Evolutionary conservation across 305 asterid species (phyloP).

Genomic region (Fraxinus velutina): DNA sequence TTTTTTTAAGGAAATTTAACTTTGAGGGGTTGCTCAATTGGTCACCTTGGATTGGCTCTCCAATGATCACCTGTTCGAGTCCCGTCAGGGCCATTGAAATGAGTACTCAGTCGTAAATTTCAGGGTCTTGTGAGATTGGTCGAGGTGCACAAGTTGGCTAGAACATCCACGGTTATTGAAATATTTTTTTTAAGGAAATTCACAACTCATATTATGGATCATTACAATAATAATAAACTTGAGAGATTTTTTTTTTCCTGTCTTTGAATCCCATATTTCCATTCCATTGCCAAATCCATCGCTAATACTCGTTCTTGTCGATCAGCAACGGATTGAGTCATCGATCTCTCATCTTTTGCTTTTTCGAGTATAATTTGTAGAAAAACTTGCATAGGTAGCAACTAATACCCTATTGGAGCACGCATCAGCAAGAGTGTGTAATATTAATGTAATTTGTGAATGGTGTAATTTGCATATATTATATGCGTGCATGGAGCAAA

Average conservation of each 20-base stretch:
- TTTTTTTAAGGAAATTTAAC: too few species aligned
- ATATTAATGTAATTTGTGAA: background rate
- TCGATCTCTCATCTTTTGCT: background rate
- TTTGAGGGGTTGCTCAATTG: too few species aligned
- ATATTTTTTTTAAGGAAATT: too few species aligned
- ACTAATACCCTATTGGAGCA: background rate
- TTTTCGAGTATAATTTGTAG: background rate
- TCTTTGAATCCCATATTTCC: background rate
- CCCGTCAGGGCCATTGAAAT: too few species aligned
- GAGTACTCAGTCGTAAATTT: too few species aligned
- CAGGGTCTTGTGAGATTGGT: too few species aligned
- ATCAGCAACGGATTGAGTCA: background rate
- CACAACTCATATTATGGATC: background rate
- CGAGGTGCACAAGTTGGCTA: too few species aligned
- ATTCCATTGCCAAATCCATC: background rate
- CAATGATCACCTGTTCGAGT: too few species aligned
- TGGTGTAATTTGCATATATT: background rate
- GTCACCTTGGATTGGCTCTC: too few species aligned
- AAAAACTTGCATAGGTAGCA: background rate
- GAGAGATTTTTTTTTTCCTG: too few species aligned
- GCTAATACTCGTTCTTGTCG: background rate
- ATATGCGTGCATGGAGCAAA: constrained; percentile 36
- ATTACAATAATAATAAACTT: background rate
- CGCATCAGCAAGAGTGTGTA: background rate
- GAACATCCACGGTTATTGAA: too few species aligned